These are phyloP conservation scores for Tephrocybe sp. DNA, from an alignment of 768 basidiomycete species.

Conservation along the genomic window DNA sequence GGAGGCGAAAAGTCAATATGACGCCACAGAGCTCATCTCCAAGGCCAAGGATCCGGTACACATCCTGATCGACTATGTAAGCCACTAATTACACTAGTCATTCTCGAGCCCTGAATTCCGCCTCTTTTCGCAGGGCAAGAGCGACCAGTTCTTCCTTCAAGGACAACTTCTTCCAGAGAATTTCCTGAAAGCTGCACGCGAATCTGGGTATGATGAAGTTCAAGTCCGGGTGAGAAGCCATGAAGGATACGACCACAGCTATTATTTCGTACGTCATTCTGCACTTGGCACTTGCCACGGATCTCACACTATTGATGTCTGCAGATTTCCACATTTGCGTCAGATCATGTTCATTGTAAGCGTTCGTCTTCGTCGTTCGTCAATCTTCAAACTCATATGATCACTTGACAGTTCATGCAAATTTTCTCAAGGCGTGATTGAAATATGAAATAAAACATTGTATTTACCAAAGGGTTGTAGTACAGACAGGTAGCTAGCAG, in stretches of 20 bases:
- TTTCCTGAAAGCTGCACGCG: constrained; percentile 76
- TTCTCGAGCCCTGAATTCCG: too few relatives aligned
- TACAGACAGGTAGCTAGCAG: constrained; percentile 7
- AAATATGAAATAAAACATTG: background rate
- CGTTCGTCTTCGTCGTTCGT: constrained; percentile 13
- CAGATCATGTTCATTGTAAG: constrained; percentile 88
- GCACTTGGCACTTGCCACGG: background rate
- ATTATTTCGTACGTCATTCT: constrained; percentile 65
- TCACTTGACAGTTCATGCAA: constrained; percentile 70
- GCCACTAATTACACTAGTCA: constrained; percentile 19
- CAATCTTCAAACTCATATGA: background rate
- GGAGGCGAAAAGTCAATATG: constrained; percentile 74
- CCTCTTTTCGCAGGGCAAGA: constrained; percentile 54
- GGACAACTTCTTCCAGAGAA: constrained; percentile 90
- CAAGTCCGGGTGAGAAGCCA: constrained; percentile 79
- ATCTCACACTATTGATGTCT: background rate
- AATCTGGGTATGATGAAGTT: constrained; percentile 66
- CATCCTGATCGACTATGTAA: constrained; percentile 83
- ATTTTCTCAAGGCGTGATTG: constrained; percentile 70
- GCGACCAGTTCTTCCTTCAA: constrained; percentile 79
- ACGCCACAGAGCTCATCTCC: constrained; percentile 81
- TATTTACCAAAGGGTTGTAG: background rate
- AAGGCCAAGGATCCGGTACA: constrained; percentile 62
- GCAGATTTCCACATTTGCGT: constrained; percentile 86
- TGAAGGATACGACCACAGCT: constrained; percentile 85